Evolutionary conservation across 2,329 filamentous ascomycete genomes (phyloP).

Genomic region (Neodidymelliopsis sp.): DNA sequence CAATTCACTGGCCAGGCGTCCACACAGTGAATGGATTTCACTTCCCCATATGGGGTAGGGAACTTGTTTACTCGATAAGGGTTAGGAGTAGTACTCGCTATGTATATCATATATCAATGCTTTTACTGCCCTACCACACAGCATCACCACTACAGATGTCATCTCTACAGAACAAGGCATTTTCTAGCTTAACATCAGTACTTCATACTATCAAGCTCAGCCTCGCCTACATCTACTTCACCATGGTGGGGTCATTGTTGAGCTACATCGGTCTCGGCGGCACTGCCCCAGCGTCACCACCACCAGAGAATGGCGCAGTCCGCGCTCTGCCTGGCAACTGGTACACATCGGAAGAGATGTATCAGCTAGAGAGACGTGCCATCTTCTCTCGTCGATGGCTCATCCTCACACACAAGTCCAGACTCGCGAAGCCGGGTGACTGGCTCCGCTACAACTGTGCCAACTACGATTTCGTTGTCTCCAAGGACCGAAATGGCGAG

Average conservation of each 20-base stretch:
- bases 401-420: conserved; percentile 61
- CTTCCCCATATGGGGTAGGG: conserved; percentile 39
- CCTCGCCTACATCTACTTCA: conserved; percentile 16
- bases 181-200: conserved; percentile 17
- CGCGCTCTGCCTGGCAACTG: conserved; percentile 53
- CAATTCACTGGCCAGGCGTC: conserved; percentile 31
- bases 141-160: conserved; percentile 12
- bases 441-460: conserved; percentile 60
- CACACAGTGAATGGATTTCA: conserved; percentile 34
- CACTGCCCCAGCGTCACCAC: conserved; percentile 18
- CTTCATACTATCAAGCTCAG: conserved; percentile 8
- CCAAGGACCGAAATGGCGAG: conserved; percentile 47
- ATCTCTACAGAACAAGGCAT: conserved; percentile 17
- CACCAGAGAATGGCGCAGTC: conserved; percentile 38
- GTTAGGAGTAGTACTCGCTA: conserved; percentile 22
- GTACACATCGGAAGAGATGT: conserved; percentile 53
- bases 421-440: conserved; percentile 62
- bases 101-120: conserved; percentile 32
- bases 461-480: conserved; percentile 53
- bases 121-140: conserved; percentile 5
- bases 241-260: conserved; percentile 37
- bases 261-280: conserved; percentile 39
- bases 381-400: conserved; percentile 65
- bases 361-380: conserved; percentile 57
- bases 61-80: conserved; percentile 36